phyloP scores from a whole-genome alignment of 768 basidiomycete genomes.

The Tulasnella sp. region DNA sequence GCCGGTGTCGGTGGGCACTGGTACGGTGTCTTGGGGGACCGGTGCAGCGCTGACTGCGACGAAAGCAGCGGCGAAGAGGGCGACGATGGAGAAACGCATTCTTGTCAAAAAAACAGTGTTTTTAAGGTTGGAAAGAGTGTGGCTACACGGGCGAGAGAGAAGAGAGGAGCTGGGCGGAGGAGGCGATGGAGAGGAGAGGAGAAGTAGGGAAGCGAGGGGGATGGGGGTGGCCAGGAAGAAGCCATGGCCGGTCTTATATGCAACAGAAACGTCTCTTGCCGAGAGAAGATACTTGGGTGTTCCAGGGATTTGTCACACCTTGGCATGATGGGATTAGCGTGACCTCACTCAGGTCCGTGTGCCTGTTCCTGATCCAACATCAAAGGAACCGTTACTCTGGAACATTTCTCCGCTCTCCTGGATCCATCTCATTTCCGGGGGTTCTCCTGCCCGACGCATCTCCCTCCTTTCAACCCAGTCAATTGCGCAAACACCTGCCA shows the following conservation, averaged over 20 bases:
- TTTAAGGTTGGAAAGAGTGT: background rate
- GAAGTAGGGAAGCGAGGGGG: background rate
- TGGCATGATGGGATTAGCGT: background rate
- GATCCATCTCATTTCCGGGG: background rate
- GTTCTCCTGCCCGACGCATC: background rate
- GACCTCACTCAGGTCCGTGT: background rate
- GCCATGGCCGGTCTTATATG: background rate
- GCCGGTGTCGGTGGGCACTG: background rate
- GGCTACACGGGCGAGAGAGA: background rate
- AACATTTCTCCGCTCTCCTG: background rate
- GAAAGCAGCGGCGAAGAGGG: background rate
- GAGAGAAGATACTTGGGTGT: background rate
- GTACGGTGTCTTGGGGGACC: background rate
- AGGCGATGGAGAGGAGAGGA: background rate
- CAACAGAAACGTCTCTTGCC: background rate
- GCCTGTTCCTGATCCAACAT: background rate
- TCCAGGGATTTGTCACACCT: background rate
- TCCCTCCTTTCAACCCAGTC: background rate
- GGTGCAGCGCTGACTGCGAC: conserved; percentile 1
- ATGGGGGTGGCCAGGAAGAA: background rate
- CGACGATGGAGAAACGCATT: conserved; percentile 14
- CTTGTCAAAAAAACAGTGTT: background rate
- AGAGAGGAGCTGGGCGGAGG: background rate
- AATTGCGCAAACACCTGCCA: background rate
- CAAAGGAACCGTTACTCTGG: background rate